phyloP scores from a whole-genome alignment of 2,329 filamentous ascomycete species.

The Sarocladium oryzae region DNA sequence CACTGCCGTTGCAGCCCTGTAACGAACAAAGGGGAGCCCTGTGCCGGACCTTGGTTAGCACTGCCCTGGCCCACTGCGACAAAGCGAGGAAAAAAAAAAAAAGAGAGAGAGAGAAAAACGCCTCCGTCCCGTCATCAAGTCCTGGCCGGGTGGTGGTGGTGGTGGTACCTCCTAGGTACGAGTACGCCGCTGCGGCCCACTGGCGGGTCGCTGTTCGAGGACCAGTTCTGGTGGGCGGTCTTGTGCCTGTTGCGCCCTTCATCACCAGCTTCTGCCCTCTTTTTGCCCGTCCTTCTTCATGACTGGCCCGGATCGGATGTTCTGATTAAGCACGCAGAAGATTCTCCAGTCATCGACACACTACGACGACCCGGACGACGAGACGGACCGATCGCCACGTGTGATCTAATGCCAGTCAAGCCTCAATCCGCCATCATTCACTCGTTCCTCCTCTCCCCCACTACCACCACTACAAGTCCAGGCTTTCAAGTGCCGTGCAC shows the following conservation, averaged over 20 bases:
- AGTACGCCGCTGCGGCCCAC: slow-evolving; percentile 2
- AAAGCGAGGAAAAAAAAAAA: neutral
- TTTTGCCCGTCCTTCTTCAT: neutral
- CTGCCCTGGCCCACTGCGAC: slow-evolving; percentile 1
- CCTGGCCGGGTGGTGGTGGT: too few species aligned
- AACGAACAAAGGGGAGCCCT: neutral
- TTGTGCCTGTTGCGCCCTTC: slow-evolving; percentile 1
- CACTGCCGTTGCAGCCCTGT: neutral
- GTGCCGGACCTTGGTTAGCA: slow-evolving; percentile 3
- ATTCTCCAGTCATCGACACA: neutral
- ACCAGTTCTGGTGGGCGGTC: neutral
- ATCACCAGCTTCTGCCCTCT: neutral
- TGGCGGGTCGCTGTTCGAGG: neutral
- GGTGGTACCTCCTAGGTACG: too few species aligned
- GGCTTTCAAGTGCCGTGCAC: slow-evolving; percentile 11
- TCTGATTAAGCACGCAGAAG: neutral
- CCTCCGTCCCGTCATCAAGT: slow-evolving; percentile 9
- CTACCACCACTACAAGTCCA: slow-evolving; percentile 9
- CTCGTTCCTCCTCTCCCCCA: slow-evolving; percentile 12
- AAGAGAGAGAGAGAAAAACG: slow-evolving; percentile 5
- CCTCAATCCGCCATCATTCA: slow-evolving; percentile 12
- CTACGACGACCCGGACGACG: neutral
- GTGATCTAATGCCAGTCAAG: neutral
- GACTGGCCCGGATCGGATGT: slow-evolving; percentile 2
- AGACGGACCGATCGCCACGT: neutral